Evolutionary conservation across 139 green algal genomes (phyloP).

Genomic region (Bryopsis sp.): DNA sequence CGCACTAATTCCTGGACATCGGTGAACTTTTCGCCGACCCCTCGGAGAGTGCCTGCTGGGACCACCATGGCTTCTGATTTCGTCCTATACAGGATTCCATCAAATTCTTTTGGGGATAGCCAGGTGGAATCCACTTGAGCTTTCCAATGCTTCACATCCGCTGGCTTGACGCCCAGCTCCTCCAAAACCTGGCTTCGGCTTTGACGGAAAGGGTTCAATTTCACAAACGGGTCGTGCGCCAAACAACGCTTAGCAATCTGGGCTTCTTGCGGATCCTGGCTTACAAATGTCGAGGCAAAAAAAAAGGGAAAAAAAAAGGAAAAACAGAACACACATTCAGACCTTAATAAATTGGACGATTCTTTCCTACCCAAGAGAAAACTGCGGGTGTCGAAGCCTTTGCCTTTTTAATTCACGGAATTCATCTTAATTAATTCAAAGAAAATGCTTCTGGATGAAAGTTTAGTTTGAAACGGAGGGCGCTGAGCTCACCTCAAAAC

Average conservation of each 20-base stretch:
- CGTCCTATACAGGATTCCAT: not conserved
- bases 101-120: constrained; percentile 14
- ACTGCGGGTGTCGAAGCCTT: too few relatives aligned
- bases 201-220: not conserved
- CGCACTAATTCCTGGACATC: not conserved
- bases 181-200: not conserved
- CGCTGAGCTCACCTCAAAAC: too few relatives aligned
- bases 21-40: not conserved
- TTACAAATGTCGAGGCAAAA: constrained; percentile 5
- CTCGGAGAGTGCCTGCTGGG: constrained; percentile 15
- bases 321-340: too few relatives aligned
- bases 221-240: too few relatives aligned
- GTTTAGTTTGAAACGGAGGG: too few relatives aligned
- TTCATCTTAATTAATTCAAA: too few relatives aligned
- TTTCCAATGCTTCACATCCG: constrained; percentile 3
- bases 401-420: too few relatives aligned
- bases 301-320: too few relatives aligned
- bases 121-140: constrained; percentile 15
- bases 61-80: not conserved
- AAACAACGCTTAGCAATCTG: too few relatives aligned
- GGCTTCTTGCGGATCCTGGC: constrained; percentile 17
- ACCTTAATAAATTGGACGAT: too few relatives aligned
- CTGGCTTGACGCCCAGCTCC: not conserved
- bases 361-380: too few relatives aligned
- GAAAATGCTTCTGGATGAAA: too few relatives aligned